phyloP scores from a whole-genome alignment of 2,329 filamentous ascomycete species.

The Apiospora koreana region DNA sequence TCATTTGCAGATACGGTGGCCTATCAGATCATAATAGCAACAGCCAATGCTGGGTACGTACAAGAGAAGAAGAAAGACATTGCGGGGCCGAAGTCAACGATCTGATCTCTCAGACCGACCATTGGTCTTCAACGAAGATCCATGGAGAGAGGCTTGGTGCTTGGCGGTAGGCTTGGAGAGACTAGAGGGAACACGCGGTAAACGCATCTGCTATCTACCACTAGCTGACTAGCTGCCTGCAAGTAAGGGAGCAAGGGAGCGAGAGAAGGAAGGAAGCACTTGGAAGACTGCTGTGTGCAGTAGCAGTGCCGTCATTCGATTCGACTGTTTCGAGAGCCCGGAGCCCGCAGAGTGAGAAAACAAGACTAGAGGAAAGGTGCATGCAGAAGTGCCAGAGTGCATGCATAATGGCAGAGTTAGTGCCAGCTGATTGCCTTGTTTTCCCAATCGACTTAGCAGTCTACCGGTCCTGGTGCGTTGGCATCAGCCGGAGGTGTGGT shows the following conservation, averaged over 20 bases:
- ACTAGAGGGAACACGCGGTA: constrained; percentile 7
- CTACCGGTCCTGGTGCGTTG: not conserved
- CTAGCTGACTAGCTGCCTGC: not conserved
- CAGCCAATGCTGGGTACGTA: not conserved
- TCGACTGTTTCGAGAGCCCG: not conserved
- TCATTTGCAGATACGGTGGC: not conserved
- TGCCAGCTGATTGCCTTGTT: constrained; percentile 14
- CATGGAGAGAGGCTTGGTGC: not conserved
- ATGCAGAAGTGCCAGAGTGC: constrained; percentile 7
- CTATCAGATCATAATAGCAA: not conserved
- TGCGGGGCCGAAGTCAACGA: not conserved
- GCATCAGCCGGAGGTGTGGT: constrained; percentile 5
- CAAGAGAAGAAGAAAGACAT: not conserved
- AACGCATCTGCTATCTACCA: not conserved
- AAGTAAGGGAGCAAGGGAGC: not conserved
- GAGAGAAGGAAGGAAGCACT: not conserved
- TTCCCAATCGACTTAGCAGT: not conserved
- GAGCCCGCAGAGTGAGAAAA: no score
- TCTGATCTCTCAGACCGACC: constrained; percentile 3
- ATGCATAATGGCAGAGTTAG: constrained; percentile 11
- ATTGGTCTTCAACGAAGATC: constrained; percentile 1
- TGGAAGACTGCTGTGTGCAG: not conserved
- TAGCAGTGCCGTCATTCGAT: not conserved
- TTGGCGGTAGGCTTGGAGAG: no score
- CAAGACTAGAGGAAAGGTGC: not conserved